Evolutionary conservation across 2,329 filamentous ascomycete species (phyloP), one percentile per base, ranked within the genome.

Genomic region (Fusarium armeniacum): DNA sequence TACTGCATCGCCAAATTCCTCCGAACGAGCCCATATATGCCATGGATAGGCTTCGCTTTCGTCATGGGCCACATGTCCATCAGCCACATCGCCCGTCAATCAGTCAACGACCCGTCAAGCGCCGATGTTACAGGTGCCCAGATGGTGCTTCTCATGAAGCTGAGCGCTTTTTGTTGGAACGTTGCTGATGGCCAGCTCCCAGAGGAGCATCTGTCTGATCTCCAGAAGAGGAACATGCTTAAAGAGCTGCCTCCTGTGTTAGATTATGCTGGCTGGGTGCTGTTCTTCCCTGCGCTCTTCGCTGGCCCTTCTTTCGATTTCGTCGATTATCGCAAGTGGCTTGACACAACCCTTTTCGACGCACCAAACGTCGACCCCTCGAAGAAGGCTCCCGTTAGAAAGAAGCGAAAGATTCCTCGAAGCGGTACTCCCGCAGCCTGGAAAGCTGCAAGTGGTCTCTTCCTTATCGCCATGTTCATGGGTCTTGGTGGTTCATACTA

Each of bases 71-170:
- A 99, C 81, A 93, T 98, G 91, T 95, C 94, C 46, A 79, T 95
- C 75, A 97, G 89, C 78, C 96, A 99, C 79, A 91, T 99, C 67
- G 83, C 88, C 61, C 92, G 97, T 40, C 93, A 97, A 79, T 87
- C 90, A 40, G 82, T 86, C 40, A 85, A 91, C 72, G 85, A 89
- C 65, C 88, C 92, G 0, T 85, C 87, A 40, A 81, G 83, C 3
- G 85, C 97, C 62, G 96, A 99, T 78, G 94, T 99, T 72, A 98
- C 95, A 1, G 94, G 92, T 41, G 94, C 95, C 2, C 96, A 99
- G 80, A 99, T 99, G 96, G 96, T 99, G 35, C 82, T 98, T 73
- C 91, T 98, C 68, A 99, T 99, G 93, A 99, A 99, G 81, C 88
- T 99, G 36, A 93, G 90, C 24, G 92, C 95, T 7, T 99, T 99